Evolutionary conservation across 202 grass and related monocot genomes (phyloP).

Genomic region (Schoenoplectus triqueter): DNA sequence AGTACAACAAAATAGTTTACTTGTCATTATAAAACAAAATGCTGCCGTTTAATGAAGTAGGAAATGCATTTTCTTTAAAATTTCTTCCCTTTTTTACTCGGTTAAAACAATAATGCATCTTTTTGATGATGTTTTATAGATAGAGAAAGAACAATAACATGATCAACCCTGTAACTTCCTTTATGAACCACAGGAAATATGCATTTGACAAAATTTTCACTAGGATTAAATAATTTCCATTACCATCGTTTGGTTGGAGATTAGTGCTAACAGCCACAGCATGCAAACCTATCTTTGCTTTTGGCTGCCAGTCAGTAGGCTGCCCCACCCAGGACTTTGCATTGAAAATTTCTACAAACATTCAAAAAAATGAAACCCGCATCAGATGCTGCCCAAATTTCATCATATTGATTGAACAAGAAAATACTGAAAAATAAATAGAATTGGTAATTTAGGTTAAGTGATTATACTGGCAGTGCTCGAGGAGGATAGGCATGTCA

Average conservation of each 20-base stretch:
- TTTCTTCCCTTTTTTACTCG: neutral
- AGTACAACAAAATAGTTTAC: neutral
- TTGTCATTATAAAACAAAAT: slow-evolving; percentile 22
- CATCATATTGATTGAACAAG: neutral
- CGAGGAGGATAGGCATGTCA: slow-evolving; percentile 21
- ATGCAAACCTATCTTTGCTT: slow-evolving; percentile 42
- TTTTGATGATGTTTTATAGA: slow-evolving; percentile 20
- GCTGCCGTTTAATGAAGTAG: neutral
- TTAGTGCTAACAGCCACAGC: slow-evolving; percentile 80
- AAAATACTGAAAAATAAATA: slow-evolving; percentile 12
- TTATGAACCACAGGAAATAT: neutral
- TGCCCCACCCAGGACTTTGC: slow-evolving; percentile 54
- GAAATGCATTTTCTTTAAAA: slow-evolving; percentile 13
- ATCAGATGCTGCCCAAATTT: slow-evolving; percentile 7
- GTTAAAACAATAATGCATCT: neutral
- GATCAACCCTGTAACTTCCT: neutral
- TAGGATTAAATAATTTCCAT: slow-evolving; percentile 1
- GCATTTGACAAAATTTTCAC: neutral
- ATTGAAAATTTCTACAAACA: slow-evolving; percentile 48
- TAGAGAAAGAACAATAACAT: neutral
- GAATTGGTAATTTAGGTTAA: neutral
- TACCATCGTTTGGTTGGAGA: slow-evolving; percentile 66
- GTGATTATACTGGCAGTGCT: slow-evolving; percentile 46
- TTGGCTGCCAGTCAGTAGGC: slow-evolving; percentile 49
- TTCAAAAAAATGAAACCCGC: slow-evolving; percentile 29